Percentiles rank a stretch among this genome's conserved stretches.
Conservation (phyloP, 1,284 basidiomycete species). For the Rhodotorula glutinis region DNA sequence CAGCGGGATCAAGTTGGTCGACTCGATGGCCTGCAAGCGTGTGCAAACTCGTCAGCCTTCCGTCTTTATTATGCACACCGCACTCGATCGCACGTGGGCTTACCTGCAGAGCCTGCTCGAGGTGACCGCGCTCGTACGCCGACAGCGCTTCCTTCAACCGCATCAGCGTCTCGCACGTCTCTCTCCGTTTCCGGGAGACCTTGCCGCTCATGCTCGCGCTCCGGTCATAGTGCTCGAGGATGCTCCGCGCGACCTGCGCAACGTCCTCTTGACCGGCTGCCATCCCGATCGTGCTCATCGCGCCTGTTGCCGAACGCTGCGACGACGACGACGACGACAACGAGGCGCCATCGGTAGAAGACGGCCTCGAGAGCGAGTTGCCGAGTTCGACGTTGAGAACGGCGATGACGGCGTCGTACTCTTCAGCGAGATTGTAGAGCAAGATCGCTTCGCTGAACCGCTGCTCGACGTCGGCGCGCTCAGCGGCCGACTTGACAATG, state of each 20-base stretch:
- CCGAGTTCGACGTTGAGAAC: slow-evolving; percentile 87
- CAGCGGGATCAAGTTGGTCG: slow-evolving; percentile 83
- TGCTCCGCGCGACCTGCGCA: slow-evolving; percentile 74
- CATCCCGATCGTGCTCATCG: slow-evolving; percentile 46
- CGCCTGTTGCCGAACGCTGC: neutral
- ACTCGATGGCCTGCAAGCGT: slow-evolving; percentile 78
- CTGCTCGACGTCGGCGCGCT: slow-evolving; percentile 63
- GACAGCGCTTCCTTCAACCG: slow-evolving; percentile 77
- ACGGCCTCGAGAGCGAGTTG: slow-evolving; percentile 64
- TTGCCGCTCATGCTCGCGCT: slow-evolving; percentile 70
- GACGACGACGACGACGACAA: slow-evolving; percentile 15
- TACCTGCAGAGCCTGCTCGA: slow-evolving; percentile 77
- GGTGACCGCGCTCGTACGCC: slow-evolving; percentile 67
- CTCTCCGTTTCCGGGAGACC: slow-evolving; percentile 71
- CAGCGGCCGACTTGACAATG: slow-evolving; percentile 77
- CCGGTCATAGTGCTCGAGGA: slow-evolving; percentile 80
- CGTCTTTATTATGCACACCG: too few species aligned
- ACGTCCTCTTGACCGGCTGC: slow-evolving; percentile 65
- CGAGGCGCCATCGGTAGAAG: slow-evolving; percentile 46
- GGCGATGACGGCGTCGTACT: slow-evolving; percentile 81
- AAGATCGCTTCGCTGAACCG: slow-evolving; percentile 88
- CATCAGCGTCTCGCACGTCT: slow-evolving; percentile 62
- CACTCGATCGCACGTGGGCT: slow-evolving; percentile 42
- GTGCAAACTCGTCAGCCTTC: too few species aligned
- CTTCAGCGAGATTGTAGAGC: slow-evolving; percentile 90